These are phyloP conservation scores for Pinguiococcus pyrenoidosus DNA, from an alignment of 108 stramenopile genomes.

Conservation along the genomic window DNA sequence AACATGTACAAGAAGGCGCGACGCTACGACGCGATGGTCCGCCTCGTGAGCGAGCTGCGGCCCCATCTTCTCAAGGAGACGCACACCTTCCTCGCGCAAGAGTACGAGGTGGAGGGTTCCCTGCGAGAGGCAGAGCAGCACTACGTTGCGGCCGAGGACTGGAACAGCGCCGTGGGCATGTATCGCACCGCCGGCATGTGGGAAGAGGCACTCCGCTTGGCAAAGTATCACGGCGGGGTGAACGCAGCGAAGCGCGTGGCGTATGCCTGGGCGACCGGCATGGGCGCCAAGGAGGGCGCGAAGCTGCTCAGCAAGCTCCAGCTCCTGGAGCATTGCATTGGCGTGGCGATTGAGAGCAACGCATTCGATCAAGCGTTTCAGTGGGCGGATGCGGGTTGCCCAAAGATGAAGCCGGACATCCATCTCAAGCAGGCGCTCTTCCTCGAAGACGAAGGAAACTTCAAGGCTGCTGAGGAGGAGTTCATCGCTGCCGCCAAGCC, in stretches of 20 bases:
- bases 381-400: conserved; percentile 24
- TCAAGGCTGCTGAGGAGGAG: conserved; percentile 46
- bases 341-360: conserved; percentile 36
- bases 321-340: conserved; percentile 44
- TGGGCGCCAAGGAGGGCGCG: conserved; percentile 45
- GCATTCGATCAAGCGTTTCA: conserved; percentile 46
- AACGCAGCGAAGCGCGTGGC: conserved; percentile 41
- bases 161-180: conserved; percentile 49
- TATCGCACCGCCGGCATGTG: conserved; percentile 39
- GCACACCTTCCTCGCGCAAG: conserved; percentile 40
- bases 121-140: conserved; percentile 40
- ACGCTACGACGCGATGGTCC: conserved; percentile 43
- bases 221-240: conserved; percentile 40
- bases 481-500: conserved; percentile 48
- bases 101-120: conserved; percentile 42
- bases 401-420: conserved; percentile 26
- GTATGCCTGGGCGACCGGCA: conserved; percentile 36
- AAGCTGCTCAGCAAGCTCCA: conserved; percentile 36
- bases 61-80: conserved; percentile 40
- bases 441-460: conserved; percentile 45
- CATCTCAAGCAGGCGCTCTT: conserved; percentile 45
- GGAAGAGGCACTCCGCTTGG: conserved; percentile 49
- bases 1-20: conserved; percentile 45
- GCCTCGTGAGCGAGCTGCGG: conserved; percentile 34
- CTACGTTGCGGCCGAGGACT: conserved; percentile 47